Evolutionary conservation across 495 filamentous ascomycete species (phyloP).

Genomic region (Thozetella sp.): DNA sequence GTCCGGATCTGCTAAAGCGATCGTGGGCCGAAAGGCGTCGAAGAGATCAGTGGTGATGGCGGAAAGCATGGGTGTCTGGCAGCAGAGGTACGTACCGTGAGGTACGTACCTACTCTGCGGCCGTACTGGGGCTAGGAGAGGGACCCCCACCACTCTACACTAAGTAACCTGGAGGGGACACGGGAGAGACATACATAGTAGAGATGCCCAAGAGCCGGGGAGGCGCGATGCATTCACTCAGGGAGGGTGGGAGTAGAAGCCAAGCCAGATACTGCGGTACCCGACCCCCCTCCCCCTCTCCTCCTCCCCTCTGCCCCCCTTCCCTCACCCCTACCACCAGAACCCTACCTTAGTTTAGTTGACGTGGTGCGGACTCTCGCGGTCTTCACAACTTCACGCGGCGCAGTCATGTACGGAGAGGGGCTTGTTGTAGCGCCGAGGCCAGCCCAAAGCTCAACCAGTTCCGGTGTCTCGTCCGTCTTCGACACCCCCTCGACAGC

Average conservation of each 20-base stretch:
- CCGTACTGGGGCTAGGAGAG: neutral
- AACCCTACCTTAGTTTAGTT: neutral
- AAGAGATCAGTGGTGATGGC: too few relatives aligned
- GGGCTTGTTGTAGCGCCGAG: too few relatives aligned
- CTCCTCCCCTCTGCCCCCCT: neutral
- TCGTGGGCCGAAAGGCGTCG: neutral
- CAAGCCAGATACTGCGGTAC: neutral
- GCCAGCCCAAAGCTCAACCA: too few relatives aligned
- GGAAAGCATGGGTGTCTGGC: too few relatives aligned
- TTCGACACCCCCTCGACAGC: too few relatives aligned
- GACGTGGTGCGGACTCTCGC: neutral
- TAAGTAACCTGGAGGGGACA: neutral
- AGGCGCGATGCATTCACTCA: neutral
- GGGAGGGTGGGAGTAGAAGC: neutral
- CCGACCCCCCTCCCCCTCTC: neutral
- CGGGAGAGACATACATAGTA: neutral
- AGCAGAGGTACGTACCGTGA: neutral
- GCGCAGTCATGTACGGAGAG: too few relatives aligned
- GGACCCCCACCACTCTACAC: neutral
- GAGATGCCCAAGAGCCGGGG: neutral
- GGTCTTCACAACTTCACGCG: neutral
- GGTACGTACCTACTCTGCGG: neutral
- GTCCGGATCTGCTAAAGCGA: neutral
- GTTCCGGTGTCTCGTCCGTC: too few relatives aligned
- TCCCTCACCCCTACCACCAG: neutral